These are phyloP conservation scores for Stemphylium lycopersici DNA, from an alignment of 2,329 filamentous ascomycete species.

Conservation along the genomic window DNA sequence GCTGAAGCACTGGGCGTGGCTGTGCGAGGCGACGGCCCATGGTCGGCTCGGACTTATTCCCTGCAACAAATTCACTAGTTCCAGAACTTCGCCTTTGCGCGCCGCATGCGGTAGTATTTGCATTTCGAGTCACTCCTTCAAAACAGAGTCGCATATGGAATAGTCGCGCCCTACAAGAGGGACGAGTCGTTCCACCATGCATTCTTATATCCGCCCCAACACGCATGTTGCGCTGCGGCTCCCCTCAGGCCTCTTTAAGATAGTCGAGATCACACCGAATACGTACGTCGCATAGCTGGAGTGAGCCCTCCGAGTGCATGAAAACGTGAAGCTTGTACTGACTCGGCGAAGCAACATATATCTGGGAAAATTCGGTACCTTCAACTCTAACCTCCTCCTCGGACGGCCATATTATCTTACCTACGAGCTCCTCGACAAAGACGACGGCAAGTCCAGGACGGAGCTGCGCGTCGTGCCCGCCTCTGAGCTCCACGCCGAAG, in stretches of 20 bases:
- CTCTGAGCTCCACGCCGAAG: slow-evolving; percentile 81
- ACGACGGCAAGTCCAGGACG: slow-evolving; percentile 66
- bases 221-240: slow-evolving; percentile 62
- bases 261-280: slow-evolving; percentile 66
- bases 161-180: slow-evolving; percentile 7
- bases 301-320: slow-evolving; percentile 34
- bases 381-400: slow-evolving; percentile 86
- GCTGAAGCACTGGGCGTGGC: slow-evolving; percentile 3
- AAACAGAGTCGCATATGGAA: slow-evolving; percentile 15
- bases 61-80: slow-evolving; percentile 12
- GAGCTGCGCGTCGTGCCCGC: slow-evolving; percentile 79
- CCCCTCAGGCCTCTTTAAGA: slow-evolving; percentile 63
- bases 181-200: slow-evolving; percentile 42
- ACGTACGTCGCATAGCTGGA: slow-evolving; percentile 61
- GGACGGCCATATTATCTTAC: slow-evolving; percentile 91
- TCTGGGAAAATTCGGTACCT: slow-evolving; percentile 89
- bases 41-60: slow-evolving; percentile 1
- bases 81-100: slow-evolving; percentile 7
- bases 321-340: slow-evolving; percentile 6
- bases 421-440: slow-evolving; percentile 81
- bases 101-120: neutral
- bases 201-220: slow-evolving; percentile 57
- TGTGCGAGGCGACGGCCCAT: neutral
- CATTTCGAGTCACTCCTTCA: neutral
- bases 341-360: slow-evolving; percentile 72